Evolutionary conservation across 495 filamentous ascomycete species (phyloP), one percentile per base, ranked within the genome.

Genomic region (Aspergillus avenaceus): DNA sequence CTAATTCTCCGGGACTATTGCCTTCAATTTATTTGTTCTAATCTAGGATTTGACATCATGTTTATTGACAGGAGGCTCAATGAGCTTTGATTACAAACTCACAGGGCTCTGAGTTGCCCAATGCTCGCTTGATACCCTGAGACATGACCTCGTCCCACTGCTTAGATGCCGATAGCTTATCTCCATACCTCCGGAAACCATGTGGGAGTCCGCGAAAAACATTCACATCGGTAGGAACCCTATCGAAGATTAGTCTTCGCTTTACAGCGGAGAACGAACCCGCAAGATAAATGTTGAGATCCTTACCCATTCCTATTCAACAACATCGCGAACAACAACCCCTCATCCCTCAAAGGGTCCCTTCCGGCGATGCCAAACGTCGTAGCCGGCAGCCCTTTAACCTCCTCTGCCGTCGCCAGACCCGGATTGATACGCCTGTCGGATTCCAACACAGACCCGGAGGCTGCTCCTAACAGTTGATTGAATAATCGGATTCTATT

Each of bases 341-440:
- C 74, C 59, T 79, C 72, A 51, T 77, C 74, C 7, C 76, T 60
- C 22, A 79, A 58, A 5, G 69, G 67, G 58, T 79, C 75, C 59
- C 62, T 58, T 0, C 76, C 78, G 0, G 70, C 61, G 45, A 79
- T 58, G 8, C 74, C 63, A 55, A 81, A 69, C 9, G 62, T 65
- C 8, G 75, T 66, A 3, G 65, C 66, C 19, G 75, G 75, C 46
- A 74, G 54, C 4, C 66, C 63, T 42, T 47, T 56, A 4, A 74
- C 61, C 36, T 78, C 61, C 22, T 73, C 66, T 4, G 61, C 61
- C 7, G 58, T 64, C 12, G 67, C 68, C 41, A 72, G 63, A 2
- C 62, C 75, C 8, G 72, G 72, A 38, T 65, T 76, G 57, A 69
- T 62, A 5, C 58, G 56, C 31, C 42, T 57, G 48, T 73, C 61